phyloP scores from a whole-genome alignment of 2,329 filamentous ascomycete species.

The Penicillium thymicola region DNA sequence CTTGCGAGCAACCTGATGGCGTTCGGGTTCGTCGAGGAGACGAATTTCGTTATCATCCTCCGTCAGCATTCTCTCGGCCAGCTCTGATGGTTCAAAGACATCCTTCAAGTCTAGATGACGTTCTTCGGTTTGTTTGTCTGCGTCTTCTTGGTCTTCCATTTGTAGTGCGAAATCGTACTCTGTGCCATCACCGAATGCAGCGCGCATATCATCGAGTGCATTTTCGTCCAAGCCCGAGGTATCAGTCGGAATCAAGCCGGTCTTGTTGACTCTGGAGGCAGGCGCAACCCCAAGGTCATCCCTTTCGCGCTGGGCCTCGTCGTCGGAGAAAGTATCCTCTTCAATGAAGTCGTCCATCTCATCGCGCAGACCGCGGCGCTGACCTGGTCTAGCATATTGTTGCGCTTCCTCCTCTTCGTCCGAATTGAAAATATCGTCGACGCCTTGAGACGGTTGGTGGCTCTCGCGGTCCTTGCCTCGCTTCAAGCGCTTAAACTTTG shows the following conservation, averaged over 20 bases:
- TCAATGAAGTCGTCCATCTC: slow-evolving; percentile 97
- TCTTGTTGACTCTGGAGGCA: slow-evolving; percentile 66
- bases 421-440: slow-evolving; percentile 93
- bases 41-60: slow-evolving; percentile 93
- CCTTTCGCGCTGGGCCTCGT: slow-evolving; percentile 69
- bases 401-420: slow-evolving; percentile 73
- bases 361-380: slow-evolving; percentile 63
- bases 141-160: slow-evolving; percentile 77
- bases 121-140: slow-evolving; percentile 73
- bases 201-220: slow-evolving; percentile 91
- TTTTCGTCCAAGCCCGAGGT: slow-evolving; percentile 85
- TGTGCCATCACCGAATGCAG: slow-evolving; percentile 90
- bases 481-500: slow-evolving; percentile 95
- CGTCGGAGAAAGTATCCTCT: slow-evolving; percentile 87
- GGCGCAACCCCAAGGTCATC: slow-evolving; percentile 88
- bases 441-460: slow-evolving; percentile 63
- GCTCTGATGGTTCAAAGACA: slow-evolving; percentile 94
- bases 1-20: slow-evolving; percentile 87
- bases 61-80: slow-evolving; percentile 90
- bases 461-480: slow-evolving; percentile 68
- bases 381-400: slow-evolving; percentile 46
- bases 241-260: slow-evolving; percentile 68
- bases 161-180: slow-evolving; percentile 95
- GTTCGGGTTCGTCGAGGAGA: slow-evolving; percentile 83
- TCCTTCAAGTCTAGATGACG: slow-evolving; percentile 91